These are phyloP conservation scores for Camellia lanceoleosa DNA, from an alignment of 148 eudicot species.

Conservation along the genomic window DNA sequence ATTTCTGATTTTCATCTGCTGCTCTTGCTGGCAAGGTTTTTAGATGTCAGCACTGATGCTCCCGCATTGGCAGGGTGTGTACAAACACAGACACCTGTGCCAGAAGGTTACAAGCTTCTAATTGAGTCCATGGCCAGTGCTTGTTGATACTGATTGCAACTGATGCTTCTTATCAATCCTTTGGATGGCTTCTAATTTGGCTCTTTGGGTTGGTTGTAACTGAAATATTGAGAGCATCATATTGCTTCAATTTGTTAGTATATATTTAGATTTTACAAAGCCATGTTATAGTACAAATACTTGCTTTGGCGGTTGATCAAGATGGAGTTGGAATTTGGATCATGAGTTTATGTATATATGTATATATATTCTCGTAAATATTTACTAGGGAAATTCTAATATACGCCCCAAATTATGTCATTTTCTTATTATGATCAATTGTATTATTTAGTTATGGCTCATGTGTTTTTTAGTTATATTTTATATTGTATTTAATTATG, in stretches of 20 bases:
- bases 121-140: conserved; percentile 87
- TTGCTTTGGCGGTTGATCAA: background rate
- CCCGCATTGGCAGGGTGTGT: conserved; percentile 80
- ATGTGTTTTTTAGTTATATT: too few relatives aligned
- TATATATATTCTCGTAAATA: too few relatives aligned
- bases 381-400: too few relatives aligned
- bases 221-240: background rate
- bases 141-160: conserved; percentile 26
- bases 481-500: too few relatives aligned
- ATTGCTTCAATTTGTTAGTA: background rate
- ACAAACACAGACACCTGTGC: conserved; percentile 50
- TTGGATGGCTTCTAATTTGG: background rate
- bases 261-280: background rate
- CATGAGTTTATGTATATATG: background rate
- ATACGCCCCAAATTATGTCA: too few relatives aligned
- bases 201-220: background rate
- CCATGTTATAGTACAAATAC: conserved; percentile 1
- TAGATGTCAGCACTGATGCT: conserved; percentile 74
- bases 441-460: too few relatives aligned
- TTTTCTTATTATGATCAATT: too few relatives aligned
- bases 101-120: conserved; percentile 91
- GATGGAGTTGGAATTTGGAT: background rate
- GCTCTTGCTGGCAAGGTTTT: conserved; percentile 54
- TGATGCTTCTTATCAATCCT: background rate
- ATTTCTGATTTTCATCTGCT: conserved; percentile 94